A percentile compares a stretch with the other conserved stretches of the same genome.
Evolutionary conservation across 1,139 yeast genomes (phyloP).

Genomic region (Scheffersomyces insectosa): DNA sequence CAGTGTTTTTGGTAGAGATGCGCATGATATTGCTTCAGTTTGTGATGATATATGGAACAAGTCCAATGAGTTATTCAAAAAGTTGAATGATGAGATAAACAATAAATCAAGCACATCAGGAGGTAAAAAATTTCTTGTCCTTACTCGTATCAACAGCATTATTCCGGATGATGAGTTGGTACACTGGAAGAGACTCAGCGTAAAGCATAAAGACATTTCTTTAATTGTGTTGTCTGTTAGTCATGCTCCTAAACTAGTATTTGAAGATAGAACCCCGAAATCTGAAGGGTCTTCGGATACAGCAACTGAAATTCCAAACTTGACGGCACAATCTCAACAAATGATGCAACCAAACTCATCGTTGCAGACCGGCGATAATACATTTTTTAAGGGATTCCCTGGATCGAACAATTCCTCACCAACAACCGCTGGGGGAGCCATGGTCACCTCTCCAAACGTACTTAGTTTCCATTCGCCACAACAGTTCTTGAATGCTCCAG

Average conservation of each 20-base stretch:
- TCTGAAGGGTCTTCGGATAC: not conserved
- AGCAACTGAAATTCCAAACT: not conserved
- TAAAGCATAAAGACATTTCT: constrained; percentile 60
- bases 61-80: constrained; percentile 38
- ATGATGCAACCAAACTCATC: constrained; percentile 2
- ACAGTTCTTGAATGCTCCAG: constrained; percentile 37
- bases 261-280: constrained; percentile 25
- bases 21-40: constrained; percentile 32
- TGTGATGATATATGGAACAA: constrained; percentile 44
- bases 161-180: constrained; percentile 78
- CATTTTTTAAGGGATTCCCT: constrained; percentile 12
- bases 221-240: constrained; percentile 76
- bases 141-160: constrained; percentile 69
- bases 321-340: constrained; percentile 1
- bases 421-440: constrained; percentile 21
- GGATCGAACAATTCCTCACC: constrained; percentile 27
- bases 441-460: constrained; percentile 38
- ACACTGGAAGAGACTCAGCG: constrained; percentile 72
- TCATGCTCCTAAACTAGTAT: constrained; percentile 56
- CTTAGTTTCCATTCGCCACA: constrained; percentile 40
- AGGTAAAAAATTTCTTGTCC: constrained; percentile 63
- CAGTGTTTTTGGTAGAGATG: constrained; percentile 12
- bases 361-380: constrained; percentile 4
- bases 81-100: constrained; percentile 34
- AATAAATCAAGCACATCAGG: constrained; percentile 33